Base-by-base conservation (phyloP, 1,284 basidiomycete species). In the Rhodotorula sp. region DNA sequence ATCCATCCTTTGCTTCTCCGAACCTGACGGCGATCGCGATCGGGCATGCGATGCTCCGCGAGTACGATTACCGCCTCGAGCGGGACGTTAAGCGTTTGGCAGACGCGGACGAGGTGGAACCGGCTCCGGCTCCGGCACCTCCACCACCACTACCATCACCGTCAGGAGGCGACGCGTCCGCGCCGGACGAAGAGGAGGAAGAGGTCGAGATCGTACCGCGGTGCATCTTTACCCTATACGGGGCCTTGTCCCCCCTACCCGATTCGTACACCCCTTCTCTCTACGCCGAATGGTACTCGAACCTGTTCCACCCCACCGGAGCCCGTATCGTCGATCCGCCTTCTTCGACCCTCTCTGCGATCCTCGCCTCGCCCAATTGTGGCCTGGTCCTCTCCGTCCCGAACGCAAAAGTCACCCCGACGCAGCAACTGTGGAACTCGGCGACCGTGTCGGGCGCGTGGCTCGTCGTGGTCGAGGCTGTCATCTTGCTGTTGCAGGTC, bases 201-300 rank as follows among this genome's bases (percentile, higher is more conserved):
- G 67, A 33, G 26, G 59, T 6, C 55, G 66, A 37, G 44, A 42
- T 30, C 45, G 61, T 17, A 7, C 69, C 69, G 42, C 49, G 77
- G 42, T 81, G 80, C 66, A 75, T 78, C 33, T 79, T 81, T 29
- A 69, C 77, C 56, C 64, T 81, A 60, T 81, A 79, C 58, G 80
- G 73, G 2, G 73, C 78, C 12, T 69, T 81, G 12, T 29, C 59
- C 20, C 76, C 79, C 4, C 71, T 80, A 1, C 78, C 79, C 0
- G 26, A 63, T 4, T 29, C 46, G 8, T 66, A 66, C 49, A 33
- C 55, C 22, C 45, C 54, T 3, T 45, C 66, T 1, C 64, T 70
- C 14, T 72, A 80, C 57, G 45, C 68, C n/a, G 76, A 78, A n/a
- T 78, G 76, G 60, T 80, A 81, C 66, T 26, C 64, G 14, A 76